Conservation (phyloP, 73 alveolate species). For the Stentor roeselii region DNA sequence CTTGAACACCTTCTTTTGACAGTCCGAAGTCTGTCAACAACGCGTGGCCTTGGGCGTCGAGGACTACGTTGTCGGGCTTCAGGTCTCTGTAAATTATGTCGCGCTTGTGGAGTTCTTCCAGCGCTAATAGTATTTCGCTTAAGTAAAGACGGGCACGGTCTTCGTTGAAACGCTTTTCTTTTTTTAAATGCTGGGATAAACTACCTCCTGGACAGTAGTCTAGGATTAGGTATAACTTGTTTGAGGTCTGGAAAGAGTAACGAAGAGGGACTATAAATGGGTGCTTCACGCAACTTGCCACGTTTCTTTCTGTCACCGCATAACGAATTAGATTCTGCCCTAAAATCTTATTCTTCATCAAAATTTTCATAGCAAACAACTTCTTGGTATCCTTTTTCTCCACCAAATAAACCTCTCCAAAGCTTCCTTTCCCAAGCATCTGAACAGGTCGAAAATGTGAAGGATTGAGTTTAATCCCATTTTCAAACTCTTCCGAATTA, state of each 20-base stretch:
- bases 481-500: background rate
- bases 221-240: slow-evolving; percentile 61
- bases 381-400: slow-evolving; percentile 57
- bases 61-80: slow-evolving; percentile 92
- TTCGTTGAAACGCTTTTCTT: slow-evolving; percentile 80
- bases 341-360: slow-evolving; percentile 35
- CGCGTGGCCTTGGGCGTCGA: slow-evolving; percentile 94
- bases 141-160: slow-evolving; percentile 75
- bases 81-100: slow-evolving; percentile 90
- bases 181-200: slow-evolving; percentile 66
- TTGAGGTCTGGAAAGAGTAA: slow-evolving; percentile 71
- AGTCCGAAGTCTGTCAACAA: slow-evolving; percentile 92
- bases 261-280: slow-evolving; percentile 93
- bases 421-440: slow-evolving; percentile 90
- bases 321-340: slow-evolving; percentile 80
- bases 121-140: slow-evolving; percentile 83
- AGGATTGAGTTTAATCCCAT: slow-evolving; percentile 17
- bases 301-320: slow-evolving; percentile 89
- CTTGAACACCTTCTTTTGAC: slow-evolving; percentile 77
- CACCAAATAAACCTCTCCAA: slow-evolving; percentile 90
- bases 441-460: slow-evolving; percentile 49
- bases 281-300: slow-evolving; percentile 65
- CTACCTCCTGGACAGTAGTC: slow-evolving; percentile 88
- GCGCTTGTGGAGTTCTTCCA: slow-evolving; percentile 81
- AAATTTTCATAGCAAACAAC: slow-evolving; percentile 85